Base-by-base conservation (phyloP, 176 grass and related monocot genomes). In the Rhynchospora tenuis region DNA sequence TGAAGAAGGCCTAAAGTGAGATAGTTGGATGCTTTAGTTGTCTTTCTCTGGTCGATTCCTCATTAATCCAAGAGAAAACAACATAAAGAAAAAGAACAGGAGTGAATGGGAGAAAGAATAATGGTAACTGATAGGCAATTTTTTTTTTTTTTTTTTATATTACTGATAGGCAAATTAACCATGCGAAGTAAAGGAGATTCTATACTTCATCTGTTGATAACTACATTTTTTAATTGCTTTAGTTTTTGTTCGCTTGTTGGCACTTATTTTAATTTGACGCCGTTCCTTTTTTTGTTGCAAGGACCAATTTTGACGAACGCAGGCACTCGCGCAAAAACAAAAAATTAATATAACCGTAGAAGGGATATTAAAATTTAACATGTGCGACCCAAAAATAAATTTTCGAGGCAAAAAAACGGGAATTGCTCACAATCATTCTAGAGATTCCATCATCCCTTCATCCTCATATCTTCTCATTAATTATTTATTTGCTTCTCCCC, bases 1-100 rank as follows among this genome's bases (percentile, higher is more conserved):
- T 27, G 31, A 10, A 79, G 84, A 89, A 55, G 16, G 23, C 59
- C 62, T 82, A 64, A 82, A 82, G 80, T 67, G 61, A 19, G 66
- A 82, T 9, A 59, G 60, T 80, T 76, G 47, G 73, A 29, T 76
- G 73, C 73, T 11, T 55, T 76, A 29, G 71, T 54, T 54, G 70
- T 46, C 46, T 75, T 28, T 55, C 22, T 54, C 73, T 29, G 1
- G 73, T 56, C 6, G 48, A 81, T 82, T 67, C 59, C 80, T 50
- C 56, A 50, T 52, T 12, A 73, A 48, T 73, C 22, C 46, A 51
- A 17, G 11, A 75, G 22, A 76, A n/a, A 73, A 14, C 7, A 76
- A 55, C 54, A 76, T 76, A 31, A 76, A 28, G 11, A 52, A 75
- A 75, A 75, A 15, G n/a, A 27, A 52, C 3, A 52, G n/a, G 13